These are phyloP conservation scores for Peniophora sp. DNA, from an alignment of 1,284 basidiomycete genomes.

Conservation along the genomic window DNA sequence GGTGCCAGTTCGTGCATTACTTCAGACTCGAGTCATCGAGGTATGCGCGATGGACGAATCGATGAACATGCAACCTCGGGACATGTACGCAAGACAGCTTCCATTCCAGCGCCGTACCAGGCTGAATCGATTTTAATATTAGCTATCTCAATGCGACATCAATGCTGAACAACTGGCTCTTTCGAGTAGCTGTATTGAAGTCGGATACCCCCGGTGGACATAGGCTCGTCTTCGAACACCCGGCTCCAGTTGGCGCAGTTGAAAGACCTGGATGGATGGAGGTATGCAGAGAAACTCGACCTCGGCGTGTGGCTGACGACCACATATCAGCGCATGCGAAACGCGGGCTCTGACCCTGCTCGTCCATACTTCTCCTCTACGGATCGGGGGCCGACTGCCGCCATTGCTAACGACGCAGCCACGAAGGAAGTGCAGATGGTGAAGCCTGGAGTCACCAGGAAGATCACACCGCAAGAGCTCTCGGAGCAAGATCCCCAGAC, in stretches of 20 bases:
- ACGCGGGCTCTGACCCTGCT: neutral
- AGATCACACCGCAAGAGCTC: constrained; percentile 43
- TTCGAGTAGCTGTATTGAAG: constrained; percentile 45
- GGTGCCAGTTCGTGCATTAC: constrained; percentile 29
- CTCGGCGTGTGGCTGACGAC: too few species aligned
- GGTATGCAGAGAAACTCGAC: too few species aligned
- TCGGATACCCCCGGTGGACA: constrained; percentile 18
- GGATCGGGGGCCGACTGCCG: too few species aligned
- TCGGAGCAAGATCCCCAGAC: constrained; percentile 33
- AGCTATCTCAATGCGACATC: constrained; percentile 12
- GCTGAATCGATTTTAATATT: neutral
- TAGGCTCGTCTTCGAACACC: neutral
- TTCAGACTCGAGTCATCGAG: constrained; percentile 30
- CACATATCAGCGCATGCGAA: constrained; percentile 1
- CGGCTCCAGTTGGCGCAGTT: neutral
- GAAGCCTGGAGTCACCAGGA: constrained; percentile 30
- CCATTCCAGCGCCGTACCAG: neutral
- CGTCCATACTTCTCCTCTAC: neutral
- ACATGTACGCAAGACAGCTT: constrained; percentile 14
- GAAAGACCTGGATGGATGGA: constrained; percentile 2
- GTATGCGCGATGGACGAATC: constrained; percentile 52
- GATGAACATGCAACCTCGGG: constrained; percentile 16
- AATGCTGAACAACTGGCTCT: constrained; percentile 66
- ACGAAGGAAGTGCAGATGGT: constrained; percentile 25
- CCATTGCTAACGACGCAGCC: too few species aligned